Conservation (phyloP, 495 filamentous ascomycete species). For the Daldinia concentrica region DNA sequence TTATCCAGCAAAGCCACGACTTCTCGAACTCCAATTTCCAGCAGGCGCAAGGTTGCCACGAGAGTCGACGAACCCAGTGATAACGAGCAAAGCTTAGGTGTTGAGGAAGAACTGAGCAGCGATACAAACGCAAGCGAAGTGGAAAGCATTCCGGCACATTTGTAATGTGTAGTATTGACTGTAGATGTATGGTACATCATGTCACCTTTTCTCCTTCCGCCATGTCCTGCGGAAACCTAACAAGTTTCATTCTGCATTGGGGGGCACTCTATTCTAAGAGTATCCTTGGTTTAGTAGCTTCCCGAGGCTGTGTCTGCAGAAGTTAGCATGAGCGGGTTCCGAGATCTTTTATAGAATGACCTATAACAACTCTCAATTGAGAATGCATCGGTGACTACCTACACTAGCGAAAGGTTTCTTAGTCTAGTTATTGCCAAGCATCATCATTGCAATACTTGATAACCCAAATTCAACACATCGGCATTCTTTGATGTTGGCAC, state of each 20-base stretch:
- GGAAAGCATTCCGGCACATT: conserved; percentile 41
- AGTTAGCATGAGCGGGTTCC: neutral
- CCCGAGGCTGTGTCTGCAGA: neutral
- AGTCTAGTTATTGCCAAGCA: neutral
- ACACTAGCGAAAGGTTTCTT: neutral
- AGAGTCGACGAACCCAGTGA: conserved; percentile 16
- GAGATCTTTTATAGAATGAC: neutral
- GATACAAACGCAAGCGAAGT: conserved; percentile 47
- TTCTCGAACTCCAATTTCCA: neutral
- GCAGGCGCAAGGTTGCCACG: conserved; percentile 1
- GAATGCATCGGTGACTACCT: neutral
- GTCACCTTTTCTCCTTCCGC: neutral
- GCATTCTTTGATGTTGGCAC: neutral
- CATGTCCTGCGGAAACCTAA: neutral
- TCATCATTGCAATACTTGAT: neutral
- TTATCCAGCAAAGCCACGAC: conserved; percentile 1
- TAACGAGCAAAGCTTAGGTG: conserved; percentile 7
- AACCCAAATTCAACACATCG: neutral
- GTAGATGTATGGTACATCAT: neutral
- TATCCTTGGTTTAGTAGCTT: neutral
- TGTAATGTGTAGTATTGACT: neutral
- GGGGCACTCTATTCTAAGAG: neutral
- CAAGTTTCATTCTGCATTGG: neutral
- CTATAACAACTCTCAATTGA: neutral
- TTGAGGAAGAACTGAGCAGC: conserved; percentile 35